Conservation (phyloP, 106 monocot species). For the Gastrodia elata region DNA sequence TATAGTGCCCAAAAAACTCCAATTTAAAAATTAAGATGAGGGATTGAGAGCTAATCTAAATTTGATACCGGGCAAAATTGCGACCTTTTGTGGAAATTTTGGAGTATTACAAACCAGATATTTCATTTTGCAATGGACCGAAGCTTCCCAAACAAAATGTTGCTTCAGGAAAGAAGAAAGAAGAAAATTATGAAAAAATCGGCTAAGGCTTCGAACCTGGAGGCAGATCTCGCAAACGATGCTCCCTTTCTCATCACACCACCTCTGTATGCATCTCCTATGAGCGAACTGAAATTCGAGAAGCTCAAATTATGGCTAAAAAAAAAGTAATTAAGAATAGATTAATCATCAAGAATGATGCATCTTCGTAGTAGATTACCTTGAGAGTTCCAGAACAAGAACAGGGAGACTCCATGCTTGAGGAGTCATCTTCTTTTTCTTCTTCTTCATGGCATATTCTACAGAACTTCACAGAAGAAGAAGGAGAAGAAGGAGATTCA, state of each 20-base stretch:
- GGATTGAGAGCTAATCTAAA: no score
- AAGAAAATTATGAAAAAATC: background rate
- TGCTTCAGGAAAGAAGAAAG: background rate
- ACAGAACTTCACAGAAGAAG: slow-evolving; percentile 26
- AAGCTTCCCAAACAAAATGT: no score
- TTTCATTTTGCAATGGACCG: no score
- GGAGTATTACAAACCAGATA: no score
- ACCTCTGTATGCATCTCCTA: slow-evolving; percentile 77
- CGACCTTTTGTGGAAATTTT: no score
- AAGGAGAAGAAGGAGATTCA: slow-evolving; percentile 14
- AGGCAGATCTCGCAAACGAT: slow-evolving; percentile 79
- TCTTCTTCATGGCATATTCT: slow-evolving; percentile 97
- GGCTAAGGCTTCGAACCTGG: slow-evolving; percentile 33
- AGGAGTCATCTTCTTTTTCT: slow-evolving; percentile 48
- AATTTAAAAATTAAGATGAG: no score
- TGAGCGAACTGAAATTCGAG: slow-evolving; percentile 62
- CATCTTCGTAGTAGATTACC: slow-evolving; percentile 22
- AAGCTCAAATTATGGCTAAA: background rate
- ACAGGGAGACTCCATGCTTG: slow-evolving; percentile 87
- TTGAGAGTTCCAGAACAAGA: slow-evolving; percentile 86
- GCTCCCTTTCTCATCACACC: slow-evolving; percentile 91
- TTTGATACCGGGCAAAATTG: no score
- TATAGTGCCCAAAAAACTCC: no score
- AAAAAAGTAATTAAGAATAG: background rate
- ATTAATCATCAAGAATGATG: background rate